Base-by-base conservation (phyloP, 345 rosid genomes). In the Rhodamnia argentea region DNA sequence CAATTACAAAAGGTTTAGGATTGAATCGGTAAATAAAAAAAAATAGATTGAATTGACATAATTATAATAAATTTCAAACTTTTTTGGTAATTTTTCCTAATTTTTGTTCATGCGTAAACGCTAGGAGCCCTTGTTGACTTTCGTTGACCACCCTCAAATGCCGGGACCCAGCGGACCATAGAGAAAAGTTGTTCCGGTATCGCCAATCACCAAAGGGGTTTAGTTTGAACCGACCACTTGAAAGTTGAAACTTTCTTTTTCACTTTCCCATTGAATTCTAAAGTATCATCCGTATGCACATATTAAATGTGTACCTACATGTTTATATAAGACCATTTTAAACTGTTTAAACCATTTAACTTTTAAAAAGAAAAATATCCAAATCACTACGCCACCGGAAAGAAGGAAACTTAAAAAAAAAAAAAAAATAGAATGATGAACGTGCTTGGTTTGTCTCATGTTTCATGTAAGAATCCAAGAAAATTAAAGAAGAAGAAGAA, bases 251-350 rank as follows among this genome's bases (percentile, higher is more conserved):
- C 44, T 64, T 64, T 16, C 78, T 2, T 64, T 64, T 29, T 32
- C 44, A 32, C 42, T 64, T 64, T 9, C 24, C 0, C 0, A 10
- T 64, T 42, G 0, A 16, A 16, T 16, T 29, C 23, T 18, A 9
- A 70, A 18, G 78, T 0, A 18, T 32, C 16, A 70, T 70, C 13
- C 18, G 16, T 0, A 18, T 1, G 78, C 13, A 70, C 3, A 70
- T 0, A 16, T 64, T 8, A 3, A 29, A 4, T 15, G 11, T 16
- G 13, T 64, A 16, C 18, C 76, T 8, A 32, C 44, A 18, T 0
- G 76, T 64, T 29, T 16, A 32, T 64, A 4, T 8, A 32, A 8
- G 23, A 29, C 76, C 5, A 29, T 1, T 64, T 29, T 15, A 0
- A 64, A 64, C 12, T 1, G 6, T 60, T n/a, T n/a, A n/a, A n/a